Base-by-base conservation (phyloP, 345 rosid species). In the Gossypium sturtianum region DNA sequence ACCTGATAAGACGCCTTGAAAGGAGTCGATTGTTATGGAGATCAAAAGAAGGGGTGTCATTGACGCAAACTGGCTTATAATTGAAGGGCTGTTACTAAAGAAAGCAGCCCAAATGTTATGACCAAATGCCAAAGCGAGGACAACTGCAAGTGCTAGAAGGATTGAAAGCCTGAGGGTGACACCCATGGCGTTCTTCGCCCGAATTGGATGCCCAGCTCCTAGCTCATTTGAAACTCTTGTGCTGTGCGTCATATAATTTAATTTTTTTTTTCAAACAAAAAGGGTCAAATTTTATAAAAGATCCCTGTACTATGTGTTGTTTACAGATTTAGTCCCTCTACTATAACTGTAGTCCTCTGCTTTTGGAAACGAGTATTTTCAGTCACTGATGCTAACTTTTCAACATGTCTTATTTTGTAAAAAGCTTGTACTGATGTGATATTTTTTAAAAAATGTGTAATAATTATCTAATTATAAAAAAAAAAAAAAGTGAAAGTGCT, bases 181-280 rank as follows among this genome's bases (percentile, higher is more conserved):
- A 0, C 19, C 75, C 83, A 85, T 88, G 15, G 92, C 93, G 10
- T 74, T 85, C 77, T 85, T 89, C 10, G 96, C 96, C 53, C 70
- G 66, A 6, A 57, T 49, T 10, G 85, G 66, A 29, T 81, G 78
- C 60, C 80, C 95, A 0, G 95, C 92, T 79, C 95, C 97, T 69
- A 90, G 65, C 70, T 90, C 95, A 53, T 94, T 92, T 1, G 97
- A 89, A 72, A 94, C 93, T 71, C 97, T 89, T 17, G 98, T 92
- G 81, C 98, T 92, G 78, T 75, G 78, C 73, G 16, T 9, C 57
- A 65, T 61, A 11, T 19, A 7, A 2, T 8, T 68, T 65, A 34
- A 34, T 0, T 4, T 34, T 4, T 0, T 5, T 34, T 4, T 34
- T 23, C 0, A 34, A 34, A 6, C 5, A 34, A 34, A 34, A 5